phyloP scores from a whole-genome alignment of 768 basidiomycete species.

The Nevesoporus exiguus region DNA sequence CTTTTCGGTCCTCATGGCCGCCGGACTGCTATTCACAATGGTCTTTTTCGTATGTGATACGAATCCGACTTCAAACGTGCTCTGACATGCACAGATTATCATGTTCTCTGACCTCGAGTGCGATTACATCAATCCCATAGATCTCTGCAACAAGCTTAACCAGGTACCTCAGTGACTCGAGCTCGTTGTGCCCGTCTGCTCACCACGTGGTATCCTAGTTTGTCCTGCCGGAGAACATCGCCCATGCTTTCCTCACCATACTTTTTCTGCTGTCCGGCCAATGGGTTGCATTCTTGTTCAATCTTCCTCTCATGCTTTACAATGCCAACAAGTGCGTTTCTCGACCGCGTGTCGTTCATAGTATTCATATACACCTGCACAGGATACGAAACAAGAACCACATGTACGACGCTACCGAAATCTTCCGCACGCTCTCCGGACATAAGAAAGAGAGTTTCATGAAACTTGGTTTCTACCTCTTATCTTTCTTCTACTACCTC shows the following conservation, averaged over 20 bases:
- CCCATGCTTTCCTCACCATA: conserved; percentile 86
- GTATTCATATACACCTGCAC: background rate
- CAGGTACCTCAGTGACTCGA: conserved; percentile 54
- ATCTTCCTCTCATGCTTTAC: conserved; percentile 81
- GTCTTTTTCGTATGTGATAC: conserved; percentile 91
- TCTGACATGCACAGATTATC: conserved; percentile 69
- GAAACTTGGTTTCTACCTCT: conserved; percentile 90
- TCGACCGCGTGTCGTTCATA: background rate
- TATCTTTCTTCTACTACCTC: conserved; percentile 90
- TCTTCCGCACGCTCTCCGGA: conserved; percentile 87
- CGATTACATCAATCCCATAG: conserved; percentile 99
- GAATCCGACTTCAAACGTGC: background rate
- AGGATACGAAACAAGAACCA: conserved; percentile 92
- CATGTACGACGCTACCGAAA: conserved; percentile 99
- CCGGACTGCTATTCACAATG: conserved; percentile 94
- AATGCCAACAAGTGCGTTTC: conserved; percentile 89
- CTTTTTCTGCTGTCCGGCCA: conserved; percentile 95
- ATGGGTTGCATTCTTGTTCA: conserved; percentile 90
- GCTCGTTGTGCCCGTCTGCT: background rate
- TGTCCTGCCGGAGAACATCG: conserved; percentile 93
- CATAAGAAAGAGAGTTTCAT: conserved; percentile 98
- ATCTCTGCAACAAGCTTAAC: conserved; percentile 98
- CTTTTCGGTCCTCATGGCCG: conserved; percentile 93
- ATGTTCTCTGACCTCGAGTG: conserved; percentile 99
- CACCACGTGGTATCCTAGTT: conserved; percentile 54